Evolutionary conservation across 192 early-diverging fungal species (phyloP).

Genomic region (Radiomyces spectabilis): DNA sequence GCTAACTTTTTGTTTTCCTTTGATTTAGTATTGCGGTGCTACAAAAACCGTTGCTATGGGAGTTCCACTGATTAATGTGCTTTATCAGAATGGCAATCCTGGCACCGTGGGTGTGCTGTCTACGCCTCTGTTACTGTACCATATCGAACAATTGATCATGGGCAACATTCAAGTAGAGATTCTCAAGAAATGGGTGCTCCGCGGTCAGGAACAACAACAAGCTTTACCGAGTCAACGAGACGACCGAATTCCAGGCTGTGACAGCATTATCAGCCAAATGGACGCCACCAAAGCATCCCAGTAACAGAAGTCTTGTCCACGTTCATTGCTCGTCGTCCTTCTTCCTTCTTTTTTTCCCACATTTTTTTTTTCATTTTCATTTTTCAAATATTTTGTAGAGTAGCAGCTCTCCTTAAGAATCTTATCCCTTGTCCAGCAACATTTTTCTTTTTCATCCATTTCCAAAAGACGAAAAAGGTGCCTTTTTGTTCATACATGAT

Average conservation of each 20-base stretch:
- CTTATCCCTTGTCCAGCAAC: no score
- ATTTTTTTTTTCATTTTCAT: neutral
- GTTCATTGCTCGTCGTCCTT: neutral
- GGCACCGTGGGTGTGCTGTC: constrained; percentile 47
- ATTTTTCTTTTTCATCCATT: no score
- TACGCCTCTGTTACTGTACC: constrained; percentile 63
- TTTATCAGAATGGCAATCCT: constrained; percentile 42
- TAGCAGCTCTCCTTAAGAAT: no score
- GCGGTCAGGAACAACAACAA: neutral
- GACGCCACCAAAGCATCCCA: neutral
- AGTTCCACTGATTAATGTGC: constrained; percentile 67
- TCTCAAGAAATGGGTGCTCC: constrained; percentile 47
- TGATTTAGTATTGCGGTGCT: constrained; percentile 50
- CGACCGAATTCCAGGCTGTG: no score
- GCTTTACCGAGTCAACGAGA: no score
- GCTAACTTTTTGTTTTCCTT: neutral
- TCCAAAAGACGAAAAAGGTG: no score
- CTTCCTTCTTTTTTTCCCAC: neutral
- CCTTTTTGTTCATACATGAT: no score
- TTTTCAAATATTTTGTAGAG: no score
- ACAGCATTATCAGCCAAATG: no score
- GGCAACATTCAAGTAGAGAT: constrained; percentile 51
- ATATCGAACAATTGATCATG: constrained; percentile 61
- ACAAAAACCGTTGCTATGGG: constrained; percentile 74
- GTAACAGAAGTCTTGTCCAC: neutral